These are phyloP conservation scores for Coleophoma crateriformis DNA, from an alignment of 2,329 filamentous ascomycete genomes.

Conservation along the genomic window DNA sequence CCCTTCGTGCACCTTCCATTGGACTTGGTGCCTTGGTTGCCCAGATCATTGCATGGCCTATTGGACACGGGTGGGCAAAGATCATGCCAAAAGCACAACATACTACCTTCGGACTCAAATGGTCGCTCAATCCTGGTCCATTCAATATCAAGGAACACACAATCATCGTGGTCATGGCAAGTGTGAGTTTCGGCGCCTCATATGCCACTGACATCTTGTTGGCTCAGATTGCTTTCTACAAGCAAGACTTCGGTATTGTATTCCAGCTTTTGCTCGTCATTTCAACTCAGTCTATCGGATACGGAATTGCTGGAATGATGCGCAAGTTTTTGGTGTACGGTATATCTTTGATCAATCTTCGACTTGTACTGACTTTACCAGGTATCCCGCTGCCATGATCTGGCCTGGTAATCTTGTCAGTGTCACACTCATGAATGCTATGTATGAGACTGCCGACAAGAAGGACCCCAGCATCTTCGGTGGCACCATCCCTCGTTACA, in stretches of 20 bases:
- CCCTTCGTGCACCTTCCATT: slow-evolving; percentile 19
- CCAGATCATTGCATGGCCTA: slow-evolving; percentile 25
- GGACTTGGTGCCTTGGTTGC: slow-evolving; percentile 35
- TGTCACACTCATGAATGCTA: slow-evolving; percentile 39
- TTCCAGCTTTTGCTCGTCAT: slow-evolving; percentile 56
- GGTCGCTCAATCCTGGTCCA: slow-evolving; percentile 59
- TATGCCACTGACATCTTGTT: slow-evolving; percentile 72
- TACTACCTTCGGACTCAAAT: slow-evolving; percentile 45
- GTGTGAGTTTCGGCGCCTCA: slow-evolving; percentile 34
- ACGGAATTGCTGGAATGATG: slow-evolving; percentile 54
- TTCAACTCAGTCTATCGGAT: slow-evolving; percentile 57
- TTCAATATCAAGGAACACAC: slow-evolving; percentile 69
- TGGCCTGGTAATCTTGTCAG: slow-evolving; percentile 56
- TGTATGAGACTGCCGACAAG: slow-evolving; percentile 58
- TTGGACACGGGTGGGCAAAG: slow-evolving; percentile 55
- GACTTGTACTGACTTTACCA: neutral
- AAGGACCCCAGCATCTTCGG: slow-evolving; percentile 40
- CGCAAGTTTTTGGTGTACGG: slow-evolving; percentile 53
- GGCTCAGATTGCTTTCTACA: slow-evolving; percentile 66
- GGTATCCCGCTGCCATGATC: slow-evolving; percentile 54
- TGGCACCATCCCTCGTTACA: slow-evolving; percentile 37
- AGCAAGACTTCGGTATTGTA: slow-evolving; percentile 58
- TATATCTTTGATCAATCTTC: slow-evolving; percentile 27
- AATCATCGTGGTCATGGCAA: slow-evolving; percentile 57
- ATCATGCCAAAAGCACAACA: slow-evolving; percentile 17